Evolutionary conservation across 768 basidiomycete genomes (phyloP).

Genomic region (Guyanaporus albipodus): DNA sequence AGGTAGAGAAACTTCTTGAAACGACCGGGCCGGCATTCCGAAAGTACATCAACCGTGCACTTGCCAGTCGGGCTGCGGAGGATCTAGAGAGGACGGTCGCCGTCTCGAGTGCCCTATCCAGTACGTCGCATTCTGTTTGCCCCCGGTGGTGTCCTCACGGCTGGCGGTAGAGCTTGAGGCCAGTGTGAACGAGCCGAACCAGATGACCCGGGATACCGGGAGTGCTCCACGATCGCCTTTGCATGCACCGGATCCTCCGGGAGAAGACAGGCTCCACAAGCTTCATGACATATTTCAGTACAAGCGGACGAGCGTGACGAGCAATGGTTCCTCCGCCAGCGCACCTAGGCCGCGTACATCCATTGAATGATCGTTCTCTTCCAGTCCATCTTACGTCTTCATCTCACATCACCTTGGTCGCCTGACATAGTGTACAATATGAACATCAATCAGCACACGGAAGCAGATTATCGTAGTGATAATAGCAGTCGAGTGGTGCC

Average conservation of each 20-base stretch:
- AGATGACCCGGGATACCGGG: constrained; percentile 25
- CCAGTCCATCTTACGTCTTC: constrained; percentile 16
- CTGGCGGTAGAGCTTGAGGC: constrained; percentile 56
- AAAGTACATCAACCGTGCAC: constrained; percentile 84
- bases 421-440: constrained; percentile 30
- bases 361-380: constrained; percentile 19
- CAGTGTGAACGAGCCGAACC: constrained; percentile 40
- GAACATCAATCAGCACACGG: constrained; percentile 10
- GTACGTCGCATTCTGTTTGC: constrained; percentile 41
- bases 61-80: constrained; percentile 84
- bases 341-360: constrained; percentile 14
- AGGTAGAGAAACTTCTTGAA: constrained; percentile 85
- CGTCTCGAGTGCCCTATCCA: constrained; percentile 79
- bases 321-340: constrained; percentile 37
- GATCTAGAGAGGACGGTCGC: constrained; percentile 77
- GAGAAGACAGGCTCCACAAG: constrained; percentile 66
- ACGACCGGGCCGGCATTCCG: constrained; percentile 87
- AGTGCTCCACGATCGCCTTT: constrained; percentile 35
- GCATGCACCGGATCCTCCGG: constrained; percentile 33
- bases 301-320: constrained; percentile 57
- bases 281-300: constrained; percentile 84
- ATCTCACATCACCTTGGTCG: constrained; percentile 15
- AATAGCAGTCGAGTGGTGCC: no score
- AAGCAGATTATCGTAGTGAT: constrained; percentile 22
- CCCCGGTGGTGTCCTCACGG: constrained; percentile 7